Base-by-base conservation (phyloP, 2,329 filamentous ascomycete species). In the Talaromyces sp. region DNA sequence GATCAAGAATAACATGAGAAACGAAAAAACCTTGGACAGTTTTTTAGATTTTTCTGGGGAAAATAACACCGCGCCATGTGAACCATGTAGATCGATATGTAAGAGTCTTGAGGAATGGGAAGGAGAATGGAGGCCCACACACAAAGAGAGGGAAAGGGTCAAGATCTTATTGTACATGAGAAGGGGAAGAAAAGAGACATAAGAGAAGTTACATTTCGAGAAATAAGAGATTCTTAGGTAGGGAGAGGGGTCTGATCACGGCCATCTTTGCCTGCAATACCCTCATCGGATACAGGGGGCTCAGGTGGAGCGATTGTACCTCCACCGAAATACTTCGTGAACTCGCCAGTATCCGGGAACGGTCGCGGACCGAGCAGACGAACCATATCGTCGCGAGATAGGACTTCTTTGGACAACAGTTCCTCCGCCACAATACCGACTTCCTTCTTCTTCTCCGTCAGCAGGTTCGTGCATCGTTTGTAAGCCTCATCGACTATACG, bases 401-500 rank as follows among this genome's bases (percentile, higher is more conserved):
- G 85, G 72, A 97, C 89, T 81, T 99, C 95, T 85, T 97, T 97
- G 73, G 83, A 86, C 68, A 99, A 83, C 65, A 99, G 83, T 80
- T 99, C 95, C 82, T 99, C 93, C 0, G 95, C 95, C 5, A 99
- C 87, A 45, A 97, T 82, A 3, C 92, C 92, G 41, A 99, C 85
- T 80, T 98, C 92, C 72, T 86, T 84, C 84, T 96, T 95, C 87
- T 92, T 96, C 80, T 90, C 89, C 2, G 85, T 86, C 60, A 99
- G 84, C 31, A 99, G 86, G 54, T 91, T 87, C 73, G 87, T 89
- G 84, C 95, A 99, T 79, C 95, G 90, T 78, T 90, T 87, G 84
- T 99, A 97, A 1, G 95, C 95, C 75, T 95, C 88, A 68, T 96
- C 92, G 62, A 99, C 89, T 71, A 99, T 96, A 62, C 92, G 87